Evolutionary conservation across 345 rosid genomes (phyloP).

Genomic region (Boechera stricta): DNA sequence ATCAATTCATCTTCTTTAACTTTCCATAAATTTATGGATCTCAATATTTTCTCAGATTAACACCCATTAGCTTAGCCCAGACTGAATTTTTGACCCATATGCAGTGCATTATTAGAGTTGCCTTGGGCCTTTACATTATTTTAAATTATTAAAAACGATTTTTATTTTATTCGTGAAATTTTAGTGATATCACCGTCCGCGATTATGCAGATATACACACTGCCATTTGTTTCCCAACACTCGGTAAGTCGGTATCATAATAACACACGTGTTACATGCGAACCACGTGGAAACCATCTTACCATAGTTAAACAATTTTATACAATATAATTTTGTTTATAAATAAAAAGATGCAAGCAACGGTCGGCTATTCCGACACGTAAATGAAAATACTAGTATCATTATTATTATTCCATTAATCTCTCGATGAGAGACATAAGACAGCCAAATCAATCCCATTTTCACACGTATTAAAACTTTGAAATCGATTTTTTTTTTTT

Average conservation of each 20-base stretch:
- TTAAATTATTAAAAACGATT: not conserved
- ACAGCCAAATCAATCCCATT: slow-evolving; percentile 17
- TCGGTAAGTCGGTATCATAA: not conserved
- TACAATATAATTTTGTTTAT: not conserved
- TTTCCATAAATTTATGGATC: too few species aligned
- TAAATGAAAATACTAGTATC: not conserved
- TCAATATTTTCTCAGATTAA: too few species aligned
- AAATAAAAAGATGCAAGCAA: not conserved
- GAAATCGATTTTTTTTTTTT: not conserved
- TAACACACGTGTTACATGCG: slow-evolving; percentile 37
- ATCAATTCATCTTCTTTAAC: too few species aligned
- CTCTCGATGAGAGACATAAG: slow-evolving; percentile 2
- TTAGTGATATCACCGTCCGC: not conserved
- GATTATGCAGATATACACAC: not conserved
- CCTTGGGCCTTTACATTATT: too few species aligned
- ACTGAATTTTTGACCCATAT: not conserved
- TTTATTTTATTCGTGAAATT: not conserved
- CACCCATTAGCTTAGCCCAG: not conserved
- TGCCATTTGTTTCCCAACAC: not conserved
- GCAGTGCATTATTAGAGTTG: rapidly evolving
- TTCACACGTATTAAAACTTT: slow-evolving; percentile 24
- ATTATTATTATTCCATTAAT: not conserved
- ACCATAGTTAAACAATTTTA: not conserved
- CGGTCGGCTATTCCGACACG: slow-evolving; percentile 33
- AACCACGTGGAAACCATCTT: slow-evolving; percentile 31